phyloP scores from a whole-genome alignment of 148 eudicot species.

The Beta vulgaris region DNA sequence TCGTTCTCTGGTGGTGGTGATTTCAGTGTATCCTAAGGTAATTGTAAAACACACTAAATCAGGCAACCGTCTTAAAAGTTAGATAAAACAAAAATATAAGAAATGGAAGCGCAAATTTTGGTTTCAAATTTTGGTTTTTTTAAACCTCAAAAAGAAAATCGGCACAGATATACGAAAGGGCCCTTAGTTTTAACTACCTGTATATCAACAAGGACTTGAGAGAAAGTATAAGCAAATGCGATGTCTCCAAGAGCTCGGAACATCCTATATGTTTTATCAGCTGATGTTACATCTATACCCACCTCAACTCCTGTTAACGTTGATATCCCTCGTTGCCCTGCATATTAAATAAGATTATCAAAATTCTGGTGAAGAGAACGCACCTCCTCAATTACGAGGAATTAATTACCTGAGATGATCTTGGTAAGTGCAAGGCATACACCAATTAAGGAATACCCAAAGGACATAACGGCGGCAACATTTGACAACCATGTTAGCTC shows the following conservation, averaged over 20 bases:
- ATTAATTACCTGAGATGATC: constrained; percentile 46
- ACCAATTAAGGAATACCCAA: constrained; percentile 66
- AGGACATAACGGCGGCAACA: constrained; percentile 76
- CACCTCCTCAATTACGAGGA: too few species aligned
- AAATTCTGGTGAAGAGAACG: too few species aligned
- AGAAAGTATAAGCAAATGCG: constrained; percentile 65
- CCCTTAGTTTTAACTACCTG: constrained; percentile 57
- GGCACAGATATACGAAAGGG: too few species aligned
- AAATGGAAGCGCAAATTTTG: not conserved
- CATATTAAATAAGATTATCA: too few species aligned
- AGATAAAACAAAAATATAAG: not conserved
- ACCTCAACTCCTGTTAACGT: constrained; percentile 53
- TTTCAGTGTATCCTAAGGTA: constrained; percentile 58
- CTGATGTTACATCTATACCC: constrained; percentile 43
- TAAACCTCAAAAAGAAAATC: too few species aligned
- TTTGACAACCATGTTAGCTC: constrained; percentile 58
- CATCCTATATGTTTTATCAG: constrained; percentile 61
- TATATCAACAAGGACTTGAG: constrained; percentile 64
- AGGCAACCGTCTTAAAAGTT: not conserved
- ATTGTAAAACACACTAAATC: not conserved
- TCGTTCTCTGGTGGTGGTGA: constrained; percentile 57
- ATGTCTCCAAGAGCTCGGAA: constrained; percentile 70
- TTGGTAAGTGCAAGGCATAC: constrained; percentile 61
- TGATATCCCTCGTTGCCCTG: constrained; percentile 51
- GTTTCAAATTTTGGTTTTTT: too few species aligned